phyloP scores from a whole-genome alignment of 805 yeast genomes.

The Yarrowia bubula region DNA sequence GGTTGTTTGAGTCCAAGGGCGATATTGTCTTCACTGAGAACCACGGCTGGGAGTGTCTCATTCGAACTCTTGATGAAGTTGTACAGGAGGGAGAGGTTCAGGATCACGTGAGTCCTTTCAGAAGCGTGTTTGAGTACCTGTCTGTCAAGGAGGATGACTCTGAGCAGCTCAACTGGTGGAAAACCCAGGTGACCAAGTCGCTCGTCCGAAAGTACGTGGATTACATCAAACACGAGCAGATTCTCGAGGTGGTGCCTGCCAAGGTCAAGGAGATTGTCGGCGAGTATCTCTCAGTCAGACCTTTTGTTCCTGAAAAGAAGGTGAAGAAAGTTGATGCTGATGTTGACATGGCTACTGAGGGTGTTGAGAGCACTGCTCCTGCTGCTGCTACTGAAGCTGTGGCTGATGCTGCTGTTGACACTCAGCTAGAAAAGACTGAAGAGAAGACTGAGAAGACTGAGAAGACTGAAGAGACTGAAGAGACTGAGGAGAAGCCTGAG shows the following conservation, averaged over 20 bases:
- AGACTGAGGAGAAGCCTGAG: too few relatives aligned
- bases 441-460: too few relatives aligned
- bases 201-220: conserved; percentile 11
- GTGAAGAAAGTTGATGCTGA: background rate
- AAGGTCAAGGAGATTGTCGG: background rate
- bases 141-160: background rate
- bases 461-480: too few relatives aligned
- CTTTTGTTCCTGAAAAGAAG: conserved; percentile 3
- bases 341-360: too few relatives aligned
- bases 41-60: conserved; percentile 37
- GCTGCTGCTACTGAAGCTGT: too few relatives aligned
- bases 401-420: too few relatives aligned
- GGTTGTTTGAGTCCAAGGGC: conserved; percentile 35
- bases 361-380: too few relatives aligned
- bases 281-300: background rate
- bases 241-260: background rate
- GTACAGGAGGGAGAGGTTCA: background rate
- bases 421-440: too few relatives aligned
- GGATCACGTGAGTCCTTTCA: conserved; percentile 5
- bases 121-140: conserved; percentile 2
- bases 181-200: conserved; percentile 7
- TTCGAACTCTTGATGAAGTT: conserved; percentile 15
- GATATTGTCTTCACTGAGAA: conserved; percentile 38
- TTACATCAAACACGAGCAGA: background rate
- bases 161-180: conserved; percentile 30